phyloP scores from a whole-genome alignment of 2,329 filamentous ascomycete species.

The Huntiella moniliformis region DNA sequence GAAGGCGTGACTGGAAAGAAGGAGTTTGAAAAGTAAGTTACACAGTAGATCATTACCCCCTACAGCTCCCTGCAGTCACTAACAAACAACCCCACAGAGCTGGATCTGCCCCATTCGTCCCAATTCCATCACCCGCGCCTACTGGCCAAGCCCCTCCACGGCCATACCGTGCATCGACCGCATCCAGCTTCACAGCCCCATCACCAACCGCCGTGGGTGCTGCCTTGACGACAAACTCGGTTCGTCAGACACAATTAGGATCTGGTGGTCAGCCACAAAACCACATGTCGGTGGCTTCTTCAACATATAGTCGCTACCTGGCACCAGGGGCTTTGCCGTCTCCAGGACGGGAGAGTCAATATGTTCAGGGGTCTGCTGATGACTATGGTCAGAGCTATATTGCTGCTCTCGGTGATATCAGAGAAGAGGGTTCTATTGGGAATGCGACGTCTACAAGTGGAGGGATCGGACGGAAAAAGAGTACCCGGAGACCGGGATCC shows the following conservation, averaged over 20 bases:
- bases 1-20: slow-evolving; percentile 5
- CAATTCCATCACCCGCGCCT: slow-evolving; percentile 11
- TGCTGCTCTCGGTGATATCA: slow-evolving; percentile 21
- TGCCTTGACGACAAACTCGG: slow-evolving; percentile 5
- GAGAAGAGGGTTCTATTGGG: slow-evolving; percentile 16
- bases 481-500: slow-evolving; percentile 5
- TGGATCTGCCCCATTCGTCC: slow-evolving; percentile 12
- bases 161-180: background rate
- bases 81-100: too few species aligned
- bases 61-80: too few species aligned
- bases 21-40: slow-evolving; percentile 15
- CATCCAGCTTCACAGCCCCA: background rate
- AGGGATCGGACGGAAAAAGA: background rate
- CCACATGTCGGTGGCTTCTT: slow-evolving; percentile 11
- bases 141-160: slow-evolving; percentile 5
- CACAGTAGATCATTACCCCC: slow-evolving; percentile 6
- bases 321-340: slow-evolving; percentile 9
- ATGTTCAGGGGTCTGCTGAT: slow-evolving; percentile 17
- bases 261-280: slow-evolving; percentile 1
- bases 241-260: too few species aligned
- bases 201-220: slow-evolving; percentile 1
- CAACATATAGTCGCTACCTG: slow-evolving; percentile 10
- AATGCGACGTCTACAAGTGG: slow-evolving; percentile 1
- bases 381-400: slow-evolving; percentile 27
- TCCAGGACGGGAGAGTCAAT: slow-evolving; percentile 6